Evolutionary conservation across 179 eudicot genomes (phyloP).

Genomic region (Camellia oleifera): DNA sequence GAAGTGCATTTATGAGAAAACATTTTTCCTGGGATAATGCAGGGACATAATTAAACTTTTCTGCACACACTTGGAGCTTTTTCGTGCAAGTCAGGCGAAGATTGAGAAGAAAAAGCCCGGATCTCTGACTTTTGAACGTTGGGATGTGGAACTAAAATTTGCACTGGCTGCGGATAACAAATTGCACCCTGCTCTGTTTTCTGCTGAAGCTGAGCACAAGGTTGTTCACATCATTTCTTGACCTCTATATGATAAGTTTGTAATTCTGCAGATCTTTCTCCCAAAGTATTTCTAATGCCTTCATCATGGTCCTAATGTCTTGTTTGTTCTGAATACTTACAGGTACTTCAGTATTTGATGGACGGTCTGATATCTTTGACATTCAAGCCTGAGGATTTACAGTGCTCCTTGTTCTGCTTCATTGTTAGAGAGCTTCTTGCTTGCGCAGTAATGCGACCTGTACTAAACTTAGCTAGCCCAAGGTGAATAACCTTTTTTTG

Average conservation of each 20-base stretch:
- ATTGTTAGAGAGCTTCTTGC: constrained; percentile 91
- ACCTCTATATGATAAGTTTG: neutral
- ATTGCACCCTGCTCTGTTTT: constrained; percentile 88
- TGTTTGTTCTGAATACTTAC: constrained; percentile 16
- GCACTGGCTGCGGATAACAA: constrained; percentile 73
- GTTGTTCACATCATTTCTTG: constrained; percentile 27
- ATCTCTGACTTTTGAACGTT: constrained; percentile 55
- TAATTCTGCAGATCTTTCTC: constrained; percentile 8
- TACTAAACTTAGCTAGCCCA: constrained; percentile 85
- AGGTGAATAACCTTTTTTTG: constrained; percentile 41
- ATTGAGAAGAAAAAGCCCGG: constrained; percentile 53
- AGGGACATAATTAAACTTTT: constrained; percentile 81
- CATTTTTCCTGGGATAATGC: constrained; percentile 34
- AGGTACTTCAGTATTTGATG: constrained; percentile 98
- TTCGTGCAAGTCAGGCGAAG: constrained; percentile 74
- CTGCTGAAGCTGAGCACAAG: constrained; percentile 95
- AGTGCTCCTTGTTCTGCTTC: constrained; percentile 82
- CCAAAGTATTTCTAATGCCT: neutral
- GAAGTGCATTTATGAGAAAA: constrained; percentile 11
- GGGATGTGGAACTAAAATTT: constrained; percentile 63
- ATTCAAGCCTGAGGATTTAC: constrained; percentile 81
- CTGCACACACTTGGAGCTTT: constrained; percentile 77
- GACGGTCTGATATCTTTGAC: constrained; percentile 73
- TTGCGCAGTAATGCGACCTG: constrained; percentile 88
- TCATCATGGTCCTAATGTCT: constrained; percentile 12